These are phyloP conservation scores for Boletus smithii DNA, from an alignment of 1,284 basidiomycete species.

Conservation along the genomic window DNA sequence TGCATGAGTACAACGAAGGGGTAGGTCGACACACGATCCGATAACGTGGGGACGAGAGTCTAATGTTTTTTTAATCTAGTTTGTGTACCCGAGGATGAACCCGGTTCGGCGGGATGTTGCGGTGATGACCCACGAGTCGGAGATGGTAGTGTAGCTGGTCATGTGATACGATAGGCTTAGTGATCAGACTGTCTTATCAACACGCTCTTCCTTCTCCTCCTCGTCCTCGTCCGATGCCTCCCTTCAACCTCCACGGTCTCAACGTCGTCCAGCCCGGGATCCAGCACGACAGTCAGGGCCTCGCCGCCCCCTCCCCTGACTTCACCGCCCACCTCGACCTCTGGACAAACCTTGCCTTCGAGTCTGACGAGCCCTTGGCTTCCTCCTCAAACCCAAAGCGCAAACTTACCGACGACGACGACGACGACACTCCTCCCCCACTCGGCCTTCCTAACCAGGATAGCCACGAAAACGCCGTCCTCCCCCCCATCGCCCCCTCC, in stretches of 20 bases:
- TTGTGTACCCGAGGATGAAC: conserved; percentile 77
- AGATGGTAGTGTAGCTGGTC: conserved; percentile 49
- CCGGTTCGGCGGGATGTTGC: conserved; percentile 71
- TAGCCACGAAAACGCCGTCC: conserved; percentile 60
- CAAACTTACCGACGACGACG: conserved; percentile 43
- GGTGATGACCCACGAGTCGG: conserved; percentile 82
- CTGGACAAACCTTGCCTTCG: conserved; percentile 80
- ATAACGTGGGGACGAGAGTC: neutral
- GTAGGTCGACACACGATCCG: conserved; percentile 37
- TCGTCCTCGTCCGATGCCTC: conserved; percentile 36
- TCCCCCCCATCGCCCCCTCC: conserved; percentile 38
- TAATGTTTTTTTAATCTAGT: conserved; percentile 42
- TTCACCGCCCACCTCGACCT: conserved; percentile 76
- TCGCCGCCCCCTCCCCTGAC: conserved; percentile 62
- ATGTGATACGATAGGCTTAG: conserved; percentile 19
- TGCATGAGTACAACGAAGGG: conserved; percentile 83
- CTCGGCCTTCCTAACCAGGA: no score
- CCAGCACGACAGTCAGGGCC: conserved; percentile 52
- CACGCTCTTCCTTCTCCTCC: neutral
- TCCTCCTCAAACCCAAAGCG: conserved; percentile 34
- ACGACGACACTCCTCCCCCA: conserved; percentile 40
- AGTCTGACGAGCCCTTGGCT: conserved; percentile 62
- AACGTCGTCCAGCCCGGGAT: conserved; percentile 60
- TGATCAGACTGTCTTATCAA: no score
- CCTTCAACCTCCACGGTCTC: conserved; percentile 66